These are phyloP conservation scores for Oryza rufipogon DNA, from an alignment of 176 grass and related monocot genomes.

Conservation along the genomic window DNA sequence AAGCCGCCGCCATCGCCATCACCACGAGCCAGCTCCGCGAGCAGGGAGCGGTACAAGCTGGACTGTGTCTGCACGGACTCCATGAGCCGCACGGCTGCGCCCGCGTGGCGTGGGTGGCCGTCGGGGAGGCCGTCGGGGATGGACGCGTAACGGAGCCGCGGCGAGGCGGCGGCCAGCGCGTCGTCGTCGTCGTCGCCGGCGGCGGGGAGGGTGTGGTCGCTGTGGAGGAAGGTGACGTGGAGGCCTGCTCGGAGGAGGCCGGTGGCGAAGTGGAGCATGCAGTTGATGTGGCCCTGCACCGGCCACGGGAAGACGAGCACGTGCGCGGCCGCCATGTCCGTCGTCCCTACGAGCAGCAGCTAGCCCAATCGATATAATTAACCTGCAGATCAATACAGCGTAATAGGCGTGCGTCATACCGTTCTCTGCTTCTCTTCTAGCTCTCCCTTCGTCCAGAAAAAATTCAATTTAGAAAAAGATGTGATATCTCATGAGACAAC, in stretches of 20 bases:
- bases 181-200: background rate
- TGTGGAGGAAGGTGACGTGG: slow-evolving; percentile 59
- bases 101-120: slow-evolving; percentile 27
- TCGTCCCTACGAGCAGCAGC: background rate
- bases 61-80: slow-evolving; percentile 18
- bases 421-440: no score
- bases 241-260: slow-evolving; percentile 38
- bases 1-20: slow-evolving; percentile 27
- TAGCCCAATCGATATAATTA: no score
- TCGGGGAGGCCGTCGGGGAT: slow-evolving; percentile 53
- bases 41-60: slow-evolving; percentile 25
- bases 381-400: no score
- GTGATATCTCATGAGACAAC: no score
- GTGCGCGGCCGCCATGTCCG: slow-evolving; percentile 14
- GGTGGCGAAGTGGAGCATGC: slow-evolving; percentile 53
- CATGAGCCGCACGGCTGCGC: background rate
- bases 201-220: slow-evolving; percentile 27
- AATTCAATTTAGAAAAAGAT: no score
- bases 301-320: slow-evolving; percentile 55
- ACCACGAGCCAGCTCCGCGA: slow-evolving; percentile 34
- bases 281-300: slow-evolving; percentile 54
- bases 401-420: no score
- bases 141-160: slow-evolving; percentile 44
- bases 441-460: no score
- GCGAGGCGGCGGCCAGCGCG: background rate